phyloP scores from a whole-genome alignment of 2,329 filamentous ascomycete species.

The Penicillium decumbens region DNA sequence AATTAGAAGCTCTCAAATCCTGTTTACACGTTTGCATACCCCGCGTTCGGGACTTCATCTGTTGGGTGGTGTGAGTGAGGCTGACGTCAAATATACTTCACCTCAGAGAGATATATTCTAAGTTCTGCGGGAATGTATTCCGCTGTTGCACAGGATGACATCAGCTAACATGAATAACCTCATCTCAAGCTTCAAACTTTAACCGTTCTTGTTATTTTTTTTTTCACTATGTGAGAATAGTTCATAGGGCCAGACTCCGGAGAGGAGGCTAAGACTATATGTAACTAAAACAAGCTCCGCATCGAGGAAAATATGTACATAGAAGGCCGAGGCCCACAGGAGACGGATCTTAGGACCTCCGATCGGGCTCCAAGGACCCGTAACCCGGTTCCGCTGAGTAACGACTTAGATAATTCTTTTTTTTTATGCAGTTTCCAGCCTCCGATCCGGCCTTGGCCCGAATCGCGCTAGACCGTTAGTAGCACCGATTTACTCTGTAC shows the following conservation, averaged over 20 bases:
- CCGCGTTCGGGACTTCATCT: background rate
- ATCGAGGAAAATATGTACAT: background rate
- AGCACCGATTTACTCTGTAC: too few relatives aligned
- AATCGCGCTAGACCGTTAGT: too few relatives aligned
- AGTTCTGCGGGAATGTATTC: background rate
- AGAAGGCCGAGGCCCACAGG: too few relatives aligned
- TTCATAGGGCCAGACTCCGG: background rate
- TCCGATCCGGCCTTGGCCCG: too few relatives aligned
- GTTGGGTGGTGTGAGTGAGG: conserved; percentile 4
- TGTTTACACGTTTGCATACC: background rate
- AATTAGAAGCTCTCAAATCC: background rate
- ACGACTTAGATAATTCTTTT: background rate
- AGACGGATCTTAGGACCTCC: too few relatives aligned
- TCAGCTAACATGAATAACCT: background rate
- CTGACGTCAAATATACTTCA: conserved; percentile 25
- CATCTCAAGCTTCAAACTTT: too few relatives aligned
- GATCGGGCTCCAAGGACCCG: too few relatives aligned
- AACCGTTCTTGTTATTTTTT: too few relatives aligned
- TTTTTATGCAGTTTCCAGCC: too few relatives aligned
- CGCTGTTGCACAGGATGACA: background rate
- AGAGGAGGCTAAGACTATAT: background rate
- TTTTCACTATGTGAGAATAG: background rate
- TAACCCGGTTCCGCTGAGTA: background rate
- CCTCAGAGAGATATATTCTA: background rate
- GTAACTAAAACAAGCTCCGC: background rate